phyloP scores from a whole-genome alignment of 768 basidiomycete species.

The Cystobasidium ongulense region DNA sequence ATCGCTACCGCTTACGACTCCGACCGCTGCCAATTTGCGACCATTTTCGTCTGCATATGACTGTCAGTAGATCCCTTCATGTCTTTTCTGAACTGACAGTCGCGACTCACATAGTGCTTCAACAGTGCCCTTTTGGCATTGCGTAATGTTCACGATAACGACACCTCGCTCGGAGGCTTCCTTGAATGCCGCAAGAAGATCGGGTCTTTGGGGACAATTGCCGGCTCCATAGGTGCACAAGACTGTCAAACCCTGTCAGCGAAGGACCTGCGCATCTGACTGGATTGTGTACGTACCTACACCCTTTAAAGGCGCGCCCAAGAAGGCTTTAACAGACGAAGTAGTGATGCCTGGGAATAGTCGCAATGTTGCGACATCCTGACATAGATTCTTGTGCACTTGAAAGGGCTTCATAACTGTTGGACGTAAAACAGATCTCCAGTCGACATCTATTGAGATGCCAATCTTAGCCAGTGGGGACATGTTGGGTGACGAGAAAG shows the following conservation, averaged over 20 bases:
- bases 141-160: slow-evolving; percentile 77
- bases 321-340: slow-evolving; percentile 64
- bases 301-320: slow-evolving; percentile 55
- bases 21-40: slow-evolving; percentile 91
- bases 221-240: slow-evolving; percentile 88
- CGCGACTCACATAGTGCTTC: slow-evolving; percentile 71
- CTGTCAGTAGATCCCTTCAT: not conserved
- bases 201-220: slow-evolving; percentile 74
- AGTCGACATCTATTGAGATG: slow-evolving; percentile 77
- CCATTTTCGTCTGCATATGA: slow-evolving; percentile 40
- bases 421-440: slow-evolving; percentile 78
- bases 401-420: slow-evolving; percentile 67
- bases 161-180: slow-evolving; percentile 75
- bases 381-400: slow-evolving; percentile 77
- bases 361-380: slow-evolving; percentile 72
- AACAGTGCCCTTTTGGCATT: slow-evolving; percentile 79
- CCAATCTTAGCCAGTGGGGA: slow-evolving; percentile 54
- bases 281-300: not conserved
- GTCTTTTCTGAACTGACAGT: slow-evolving; percentile 51
- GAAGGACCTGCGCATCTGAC: not conserved
- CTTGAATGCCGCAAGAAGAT: slow-evolving; percentile 65
- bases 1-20: slow-evolving; percentile 48
- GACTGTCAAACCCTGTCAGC: slow-evolving; percentile 46
- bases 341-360: slow-evolving; percentile 80
- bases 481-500: slow-evolving; percentile 48